Percentiles rank a stretch among this genome's conserved stretches.
Evolutionary conservation across 164 flowering plant genomes (phyloP).

Genomic region (Chloranthus sessilifolius): DNA sequence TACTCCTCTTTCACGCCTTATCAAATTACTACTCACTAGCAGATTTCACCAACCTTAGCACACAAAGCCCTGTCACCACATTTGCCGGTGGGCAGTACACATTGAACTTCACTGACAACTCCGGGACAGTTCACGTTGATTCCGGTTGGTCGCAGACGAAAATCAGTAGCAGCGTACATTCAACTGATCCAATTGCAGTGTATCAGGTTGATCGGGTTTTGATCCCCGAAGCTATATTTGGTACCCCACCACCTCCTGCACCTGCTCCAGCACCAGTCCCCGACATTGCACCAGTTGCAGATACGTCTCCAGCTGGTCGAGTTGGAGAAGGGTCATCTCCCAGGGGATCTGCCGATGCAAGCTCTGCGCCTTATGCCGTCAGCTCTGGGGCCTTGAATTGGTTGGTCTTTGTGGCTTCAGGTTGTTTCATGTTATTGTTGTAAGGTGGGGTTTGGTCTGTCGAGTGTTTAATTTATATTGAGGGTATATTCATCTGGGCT

Average conservation of each 20-base stretch:
- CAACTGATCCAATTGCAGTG: conserved; percentile 71
- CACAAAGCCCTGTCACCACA: conserved; percentile 43
- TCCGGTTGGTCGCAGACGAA: conserved; percentile 71
- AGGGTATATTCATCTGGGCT: conserved; percentile 19
- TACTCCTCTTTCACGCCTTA: conserved; percentile 70
- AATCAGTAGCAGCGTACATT: conserved; percentile 62
- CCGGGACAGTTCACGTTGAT: conserved; percentile 50
- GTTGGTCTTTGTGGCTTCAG: conserved; percentile 36
- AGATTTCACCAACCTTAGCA: conserved; percentile 73
- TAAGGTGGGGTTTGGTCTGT: conserved; percentile 15
- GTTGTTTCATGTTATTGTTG: conserved; percentile 28
- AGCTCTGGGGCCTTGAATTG: conserved; percentile 24
- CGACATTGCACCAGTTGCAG: conserved; percentile 42
- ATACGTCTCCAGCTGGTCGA: conserved; percentile 25
- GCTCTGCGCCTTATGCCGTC: conserved; percentile 25
- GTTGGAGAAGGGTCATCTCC: conserved; percentile 19
- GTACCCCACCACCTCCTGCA: conserved; percentile 66
- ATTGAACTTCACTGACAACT: conserved; percentile 56
- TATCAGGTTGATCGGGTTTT: conserved; percentile 70
- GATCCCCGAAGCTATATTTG: conserved; percentile 81
- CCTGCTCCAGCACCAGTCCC: conserved; percentile 85
- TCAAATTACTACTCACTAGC: conserved; percentile 63
- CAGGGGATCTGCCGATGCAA: conserved; percentile 14
- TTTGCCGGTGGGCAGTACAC: conserved; percentile 65
- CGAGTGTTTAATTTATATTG: conserved; percentile 19